Evolutionary conservation across 129 eudicot genomes (phyloP), one percentile per base, ranked within the genome.

Genomic region (Lactuca sativa): DNA sequence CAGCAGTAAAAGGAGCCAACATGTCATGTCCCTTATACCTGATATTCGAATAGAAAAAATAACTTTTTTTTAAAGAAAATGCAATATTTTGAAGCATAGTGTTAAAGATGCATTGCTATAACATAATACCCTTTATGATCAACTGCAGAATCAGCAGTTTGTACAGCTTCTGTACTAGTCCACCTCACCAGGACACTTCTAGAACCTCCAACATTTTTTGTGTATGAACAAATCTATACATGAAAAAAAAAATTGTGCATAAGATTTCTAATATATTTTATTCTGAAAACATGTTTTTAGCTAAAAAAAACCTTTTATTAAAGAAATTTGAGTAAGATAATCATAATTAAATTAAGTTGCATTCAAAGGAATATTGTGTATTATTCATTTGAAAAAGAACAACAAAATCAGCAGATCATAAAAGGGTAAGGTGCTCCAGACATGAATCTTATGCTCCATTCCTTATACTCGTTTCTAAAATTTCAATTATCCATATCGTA

Each of bases 1-100:
- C 97, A 34, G 97, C 90, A 16, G 96, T 92, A 58, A 92, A 92
- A 47, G 97, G 97, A 60, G 97, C 95, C 81, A 92, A 48, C 97
- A 92, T 88, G 57, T 62, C 83, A 71, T 92, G 97, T 31, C 97
- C 96, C 83, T 82, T 86, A 56, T 69, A 92, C 73, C 97, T 88
- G 70, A 40, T 6, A 75, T 49, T 12, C 2, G 9, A 44, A 69
- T 33, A 40, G n/a, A 6, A 25, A 25, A 0, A 25, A 25, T 25
- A 25, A 25, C 30, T 25, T 25, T 25, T 25, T 25, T 25, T 25
- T 25, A 53, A 32, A 67, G 9, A 6, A 36, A 55, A 37, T 18
- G 9, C 21, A 21, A 56, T 49, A 7, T 49, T 49, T 7, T 66
- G 38, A 13, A n/a, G 6, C 13, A 60, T 5, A 70, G 43, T 12